Evolutionary conservation across 2,329 filamentous ascomycete species (phyloP), one percentile per base, ranked within the genome.

Genomic region (Pyrenochaeta sp.): DNA sequence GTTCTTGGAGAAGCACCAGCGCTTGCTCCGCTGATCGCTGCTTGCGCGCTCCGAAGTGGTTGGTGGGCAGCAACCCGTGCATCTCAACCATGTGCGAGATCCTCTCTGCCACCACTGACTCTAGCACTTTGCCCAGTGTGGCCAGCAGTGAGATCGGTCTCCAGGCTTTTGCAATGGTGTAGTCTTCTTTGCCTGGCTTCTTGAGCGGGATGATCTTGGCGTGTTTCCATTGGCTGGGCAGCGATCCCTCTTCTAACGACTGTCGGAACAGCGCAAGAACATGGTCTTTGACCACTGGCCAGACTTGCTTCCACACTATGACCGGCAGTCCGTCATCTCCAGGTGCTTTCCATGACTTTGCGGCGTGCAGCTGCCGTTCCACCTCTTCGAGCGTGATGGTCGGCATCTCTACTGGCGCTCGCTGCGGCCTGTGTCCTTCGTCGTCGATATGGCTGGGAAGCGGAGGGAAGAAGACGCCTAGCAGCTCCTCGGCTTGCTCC

Each of bases 31-130:
- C 58, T 17, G 63, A 69, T 23, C 61, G 53, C 42, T 69, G 55
- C 42, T 71, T 72, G 23, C 66, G 48, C 20, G 65, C 71, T 15
- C 68, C 61, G 46, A 72, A 72, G 49, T 74, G 60, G 35, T 61
- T 72, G 14, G 60, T 65, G 4, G 62, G 69, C 26, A 74, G 54
- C 6, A 58, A 49, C 4, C 59, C 52, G 30, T 51, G 47, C 26
- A 51, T 44, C 41, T 64, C 60, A 18, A 51, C 51, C 8, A 63
- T 47, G 22, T 53, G 49, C 18, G 55, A 40, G 30, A 62, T 62
- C 49, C 53, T 55, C 35, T 57, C 53, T 6, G 47, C 39, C 30
- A 50, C 53, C 44, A 59, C 48, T 13, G 48, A 47, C 29, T 43
- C 29, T 7, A 58, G 51, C 19, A 52, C 46, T 35, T 52, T 48